A percentile compares a stretch with the other conserved stretches of the same genome.
phyloP scores from a whole-genome alignment of 257 asterid genomes.

The Eustoma russellianum region DNA sequence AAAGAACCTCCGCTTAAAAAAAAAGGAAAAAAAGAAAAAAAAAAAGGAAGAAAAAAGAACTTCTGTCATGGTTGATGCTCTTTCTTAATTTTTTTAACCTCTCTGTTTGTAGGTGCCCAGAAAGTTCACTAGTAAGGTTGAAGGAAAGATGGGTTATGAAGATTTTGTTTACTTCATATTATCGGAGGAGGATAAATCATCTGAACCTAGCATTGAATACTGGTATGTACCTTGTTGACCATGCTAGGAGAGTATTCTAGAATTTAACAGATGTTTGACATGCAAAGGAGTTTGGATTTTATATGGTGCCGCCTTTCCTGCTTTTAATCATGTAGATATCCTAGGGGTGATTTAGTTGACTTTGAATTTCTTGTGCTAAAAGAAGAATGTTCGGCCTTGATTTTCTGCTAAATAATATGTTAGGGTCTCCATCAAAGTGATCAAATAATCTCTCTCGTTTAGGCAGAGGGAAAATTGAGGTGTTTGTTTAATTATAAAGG shows the following conservation, averaged over 20 bases:
- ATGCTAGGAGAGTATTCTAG: neutral
- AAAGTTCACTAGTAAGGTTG: conserved; percentile 96
- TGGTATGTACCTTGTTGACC: conserved; percentile 42
- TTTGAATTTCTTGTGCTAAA: neutral
- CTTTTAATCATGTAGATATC: too few species aligned
- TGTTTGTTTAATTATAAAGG: neutral
- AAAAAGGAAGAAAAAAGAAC: too few species aligned
- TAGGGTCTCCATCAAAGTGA: too few species aligned
- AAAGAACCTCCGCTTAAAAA: neutral
- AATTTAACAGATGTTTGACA: neutral
- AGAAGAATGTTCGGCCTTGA: neutral
- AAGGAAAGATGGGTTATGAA: conserved; percentile 99
- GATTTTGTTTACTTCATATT: conserved; percentile 93
- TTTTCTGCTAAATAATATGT: neutral
- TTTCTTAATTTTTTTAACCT: conserved; percentile 12
- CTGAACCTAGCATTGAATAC: conserved; percentile 94
- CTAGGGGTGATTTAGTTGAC: too few species aligned
- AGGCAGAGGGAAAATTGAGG: neutral
- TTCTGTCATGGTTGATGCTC: conserved; percentile 1
- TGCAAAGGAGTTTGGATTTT: neutral
- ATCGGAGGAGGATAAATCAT: conserved; percentile 98
- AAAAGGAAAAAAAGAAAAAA: too few species aligned
- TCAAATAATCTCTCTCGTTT: too few species aligned
- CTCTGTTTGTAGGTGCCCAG: conserved; percentile 66
- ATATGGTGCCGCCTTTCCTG: too few species aligned